Base-by-base conservation (phyloP, 768 basidiomycete genomes). In the Suillus placidus region DNA sequence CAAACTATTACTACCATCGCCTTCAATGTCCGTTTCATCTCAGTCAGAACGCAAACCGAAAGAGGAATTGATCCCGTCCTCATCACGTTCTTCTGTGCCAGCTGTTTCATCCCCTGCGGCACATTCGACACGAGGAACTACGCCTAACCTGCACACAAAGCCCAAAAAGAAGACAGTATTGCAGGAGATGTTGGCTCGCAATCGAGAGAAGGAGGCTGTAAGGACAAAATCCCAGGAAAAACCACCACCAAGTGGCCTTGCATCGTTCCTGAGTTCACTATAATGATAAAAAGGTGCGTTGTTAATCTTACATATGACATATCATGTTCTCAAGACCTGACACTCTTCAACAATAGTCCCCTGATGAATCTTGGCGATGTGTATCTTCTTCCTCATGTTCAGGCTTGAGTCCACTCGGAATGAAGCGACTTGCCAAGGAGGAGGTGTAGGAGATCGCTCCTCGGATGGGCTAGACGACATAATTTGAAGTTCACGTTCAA, bases 101-200 rank as follows among this genome's bases (percentile, higher is more conserved):
- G 45, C 51, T 20, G 18, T 12, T 20, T 32, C 58, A 38, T 62
- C 69, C 37, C 37, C 26, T 20, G 23, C n/a, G 26, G 16, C n/a
- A 35, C 26, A 60, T 13, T 10, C 16, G 10, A 20, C 40, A 43
- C 40, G n/a, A n/a, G 14, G 30, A 38, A 42, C 9, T n/a, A 40
- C 16, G 13, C 26, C 61, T 23, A 20, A n/a, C 47, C 66, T 71
- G 6, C 83, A 79, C 62, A 63, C 78, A 9, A 80, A 82, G 12
- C 72, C 79, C 13, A 90, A 89, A 76, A 87, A 86, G 74, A 85
- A 83, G 69, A 75, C 82, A 1, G 82, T 82, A 12, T 72, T 93
- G 49, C 89, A 87, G 72, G 83, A 86, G 51, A 83, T 93, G 80
- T 79, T 93, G 40, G 82, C 83, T 34, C 84, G 85, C 47, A 90